Base-by-base conservation (phyloP, 768 basidiomycete genomes). In the Hydnomerulius pinastri region DNA sequence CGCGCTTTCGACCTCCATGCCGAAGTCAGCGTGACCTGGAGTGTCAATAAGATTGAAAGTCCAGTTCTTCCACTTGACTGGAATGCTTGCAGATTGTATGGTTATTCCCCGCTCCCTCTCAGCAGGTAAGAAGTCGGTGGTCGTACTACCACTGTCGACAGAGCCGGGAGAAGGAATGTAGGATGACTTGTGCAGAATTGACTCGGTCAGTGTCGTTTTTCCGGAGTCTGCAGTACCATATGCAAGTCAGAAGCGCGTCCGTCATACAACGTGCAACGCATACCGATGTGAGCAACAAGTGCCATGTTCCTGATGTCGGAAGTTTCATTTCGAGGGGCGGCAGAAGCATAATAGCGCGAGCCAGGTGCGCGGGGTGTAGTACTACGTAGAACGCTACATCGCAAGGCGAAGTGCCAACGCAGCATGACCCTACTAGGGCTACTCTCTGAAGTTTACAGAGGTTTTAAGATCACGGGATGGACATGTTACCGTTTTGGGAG, bases 1-100 rank as follows among this genome's bases (percentile, higher is more conserved):
- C 7, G 92, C 92, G 60, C 91, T 90, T 69, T 94, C 92, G 23
- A 95, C 92, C 62, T 95, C 92, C 91, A 94, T 93, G n/a, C 92
- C 92, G 69, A 95, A 95, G 66, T 95, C 92, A 4, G 90, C 92
- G 70, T 95, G 92, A 29, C 92, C 92, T 13, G 92, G 92, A 3
- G 92, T 94, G 61, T 95, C 92, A 39, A 94, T 85, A 38, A 95
- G 79, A 63, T 93, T 95, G 69, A 90, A 87, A 1, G 79, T 83
- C 87, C 88, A 90, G 46, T 85, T 68, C 64, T 85, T 86, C 91
- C 91, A 92, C 62, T 80, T 78, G 32, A 92, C 88, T 3, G 91
- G 91, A 51, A 94, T 91, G 70, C 90, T 92, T 11, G 92, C 92
- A 18, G 90, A 91, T 62, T 94, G 92, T 51, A 95, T 90, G 4